Percentiles rank a stretch among this genome's conserved stretches.
Conservation (phyloP, 2,329 filamentous ascomycete genomes). For the Apiospora hydei region DNA sequence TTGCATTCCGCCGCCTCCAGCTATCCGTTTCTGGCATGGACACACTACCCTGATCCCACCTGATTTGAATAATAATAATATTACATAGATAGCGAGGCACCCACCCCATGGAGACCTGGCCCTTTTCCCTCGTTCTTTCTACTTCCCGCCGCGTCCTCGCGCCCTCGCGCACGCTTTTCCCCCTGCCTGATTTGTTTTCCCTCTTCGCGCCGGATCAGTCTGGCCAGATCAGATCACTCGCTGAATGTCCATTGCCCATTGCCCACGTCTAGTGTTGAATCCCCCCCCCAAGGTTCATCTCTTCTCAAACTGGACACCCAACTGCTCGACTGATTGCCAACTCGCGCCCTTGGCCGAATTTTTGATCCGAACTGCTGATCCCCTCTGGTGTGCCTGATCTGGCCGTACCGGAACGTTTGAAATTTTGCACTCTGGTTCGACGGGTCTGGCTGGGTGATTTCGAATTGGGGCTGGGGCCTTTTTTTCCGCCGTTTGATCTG, state of each 20-base stretch:
- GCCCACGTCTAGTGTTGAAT: not conserved
- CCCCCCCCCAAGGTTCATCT: not conserved
- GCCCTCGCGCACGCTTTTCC: not conserved
- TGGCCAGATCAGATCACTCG: not conserved
- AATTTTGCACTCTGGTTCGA: not conserved
- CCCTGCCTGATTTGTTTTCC: not conserved
- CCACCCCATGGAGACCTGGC: slow-evolving; percentile 10
- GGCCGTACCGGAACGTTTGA: not conserved
- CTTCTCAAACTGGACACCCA: not conserved
- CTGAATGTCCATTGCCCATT: not conserved
- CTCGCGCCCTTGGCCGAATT: not conserved
- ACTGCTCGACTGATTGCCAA: not conserved
- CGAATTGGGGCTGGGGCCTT: not conserved
- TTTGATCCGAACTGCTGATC: not conserved
- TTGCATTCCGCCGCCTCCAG: not conserved
- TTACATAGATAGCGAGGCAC: slow-evolving; percentile 19
- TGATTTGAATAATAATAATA: slow-evolving; percentile 9
- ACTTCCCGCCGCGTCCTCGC: not conserved
- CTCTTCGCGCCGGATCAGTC: slow-evolving; percentile 14
- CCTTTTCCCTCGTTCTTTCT: slow-evolving; percentile 12
- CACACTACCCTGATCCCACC: slow-evolving; percentile 11
- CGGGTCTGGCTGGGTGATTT: not conserved
- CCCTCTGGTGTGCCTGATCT: not conserved
- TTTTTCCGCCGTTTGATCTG: not conserved
- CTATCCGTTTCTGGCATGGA: not conserved